These are phyloP conservation scores for Podosphaera leucotricha DNA, from an alignment of 2,329 filamentous ascomycete genomes.

Conservation along the genomic window DNA sequence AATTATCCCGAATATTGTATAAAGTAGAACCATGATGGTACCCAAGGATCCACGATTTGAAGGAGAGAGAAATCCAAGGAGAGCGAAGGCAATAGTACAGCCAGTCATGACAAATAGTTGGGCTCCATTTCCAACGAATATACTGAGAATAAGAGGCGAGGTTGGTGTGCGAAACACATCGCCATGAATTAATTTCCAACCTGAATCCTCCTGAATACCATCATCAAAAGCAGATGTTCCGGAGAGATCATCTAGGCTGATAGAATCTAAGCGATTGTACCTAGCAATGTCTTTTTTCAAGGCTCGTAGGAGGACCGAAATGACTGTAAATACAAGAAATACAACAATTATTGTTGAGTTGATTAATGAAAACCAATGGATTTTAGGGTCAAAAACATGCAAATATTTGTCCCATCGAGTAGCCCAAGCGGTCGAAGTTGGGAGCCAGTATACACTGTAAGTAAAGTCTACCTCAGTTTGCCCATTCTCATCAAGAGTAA, in stretches of 20 bases:
- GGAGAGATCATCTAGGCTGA: slow-evolving; percentile 72
- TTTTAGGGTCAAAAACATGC: slow-evolving; percentile 90
- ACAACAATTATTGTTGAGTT: slow-evolving; percentile 90
- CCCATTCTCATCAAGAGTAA: slow-evolving; percentile 40
- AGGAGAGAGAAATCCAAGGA: slow-evolving; percentile 83
- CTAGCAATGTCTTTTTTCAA: slow-evolving; percentile 86
- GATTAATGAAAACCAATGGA: slow-evolving; percentile 97
- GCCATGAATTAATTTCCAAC: slow-evolving; percentile 95
- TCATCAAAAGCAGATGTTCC: slow-evolving; percentile 62
- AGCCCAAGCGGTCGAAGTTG: slow-evolving; percentile 71
- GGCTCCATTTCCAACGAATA: slow-evolving; percentile 78
- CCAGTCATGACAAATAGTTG: slow-evolving; percentile 97
- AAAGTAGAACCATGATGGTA: slow-evolving; percentile 80
- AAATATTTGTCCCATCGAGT: slow-evolving; percentile 98
- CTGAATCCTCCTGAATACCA: slow-evolving; percentile 88
- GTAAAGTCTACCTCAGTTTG: slow-evolving; percentile 58
- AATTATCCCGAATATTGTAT: slow-evolving; percentile 78
- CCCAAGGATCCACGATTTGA: slow-evolving; percentile 87
- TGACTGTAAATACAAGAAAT: slow-evolving; percentile 74
- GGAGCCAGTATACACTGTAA: slow-evolving; percentile 77
- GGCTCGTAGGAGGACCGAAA: slow-evolving; percentile 72
- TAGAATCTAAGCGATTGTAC: slow-evolving; percentile 84
- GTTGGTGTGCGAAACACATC: slow-evolving; percentile 85
- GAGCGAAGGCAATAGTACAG: slow-evolving; percentile 76
- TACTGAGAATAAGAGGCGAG: slow-evolving; percentile 59